Conservation (phyloP, 2,329 filamentous ascomycete genomes). For the Fusarium nodosum region DNA sequence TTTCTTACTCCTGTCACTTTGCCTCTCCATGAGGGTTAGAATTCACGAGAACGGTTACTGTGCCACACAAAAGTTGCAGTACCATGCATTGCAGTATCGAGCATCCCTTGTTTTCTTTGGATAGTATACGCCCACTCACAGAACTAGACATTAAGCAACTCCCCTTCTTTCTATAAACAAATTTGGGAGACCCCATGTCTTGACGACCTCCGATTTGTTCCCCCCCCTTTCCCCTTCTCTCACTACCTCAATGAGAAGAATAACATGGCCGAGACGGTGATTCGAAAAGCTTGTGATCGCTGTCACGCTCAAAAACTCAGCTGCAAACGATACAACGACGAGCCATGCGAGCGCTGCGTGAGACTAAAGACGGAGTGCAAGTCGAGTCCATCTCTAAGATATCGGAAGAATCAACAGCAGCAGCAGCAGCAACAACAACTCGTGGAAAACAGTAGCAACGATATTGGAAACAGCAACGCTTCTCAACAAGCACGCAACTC, state of each 20-base stretch:
- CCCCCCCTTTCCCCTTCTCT: slow-evolving; percentile 26
- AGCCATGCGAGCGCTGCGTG: slow-evolving; percentile 60
- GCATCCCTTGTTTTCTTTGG: slow-evolving; percentile 1
- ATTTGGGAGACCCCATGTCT: slow-evolving; percentile 47
- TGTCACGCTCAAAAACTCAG: slow-evolving; percentile 63
- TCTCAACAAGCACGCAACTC: slow-evolving; percentile 17
- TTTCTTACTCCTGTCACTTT: neutral
- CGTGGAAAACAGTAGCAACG: slow-evolving; percentile 24
- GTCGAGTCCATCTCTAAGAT: slow-evolving; percentile 59
- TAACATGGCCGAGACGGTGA: slow-evolving; percentile 56
- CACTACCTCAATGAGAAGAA: slow-evolving; percentile 20
- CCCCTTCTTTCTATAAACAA: slow-evolving; percentile 29
- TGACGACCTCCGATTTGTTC: slow-evolving; percentile 20
- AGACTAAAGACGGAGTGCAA: slow-evolving; percentile 60
- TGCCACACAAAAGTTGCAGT: slow-evolving; percentile 32
- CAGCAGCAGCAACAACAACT: slow-evolving; percentile 35
- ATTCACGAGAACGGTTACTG: slow-evolving; percentile 17
- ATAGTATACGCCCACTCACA: neutral
- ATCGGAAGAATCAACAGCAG: slow-evolving; percentile 54
- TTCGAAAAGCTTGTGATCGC: slow-evolving; percentile 62
- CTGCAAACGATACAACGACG: slow-evolving; percentile 59
- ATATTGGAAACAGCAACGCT: slow-evolving; percentile 27
- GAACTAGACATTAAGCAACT: neutral
- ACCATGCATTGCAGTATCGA: slow-evolving; percentile 1
- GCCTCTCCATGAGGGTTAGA: neutral